phyloP scores from a whole-genome alignment of 2,329 filamentous ascomycete genomes.

The Exophiala sideris region DNA sequence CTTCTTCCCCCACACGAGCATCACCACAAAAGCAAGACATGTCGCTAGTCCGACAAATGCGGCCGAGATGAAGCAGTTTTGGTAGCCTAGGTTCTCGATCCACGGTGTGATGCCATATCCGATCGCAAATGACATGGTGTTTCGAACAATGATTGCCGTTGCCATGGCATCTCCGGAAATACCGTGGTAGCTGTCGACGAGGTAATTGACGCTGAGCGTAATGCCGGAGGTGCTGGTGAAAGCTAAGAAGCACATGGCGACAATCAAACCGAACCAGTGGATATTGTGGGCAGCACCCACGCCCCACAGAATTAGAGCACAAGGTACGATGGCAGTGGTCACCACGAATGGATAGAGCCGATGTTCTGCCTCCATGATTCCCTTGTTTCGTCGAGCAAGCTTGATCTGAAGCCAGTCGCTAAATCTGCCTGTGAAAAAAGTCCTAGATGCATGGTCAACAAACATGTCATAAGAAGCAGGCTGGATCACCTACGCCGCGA shows the following conservation, averaged over 20 bases:
- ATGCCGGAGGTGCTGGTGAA: constrained; percentile 44
- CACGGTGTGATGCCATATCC: constrained; percentile 51
- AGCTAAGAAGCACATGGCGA: constrained; percentile 48
- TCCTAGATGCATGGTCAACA: not conserved
- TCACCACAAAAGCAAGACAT: constrained; percentile 37
- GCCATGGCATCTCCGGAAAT: constrained; percentile 49
- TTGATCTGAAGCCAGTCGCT: constrained; percentile 28
- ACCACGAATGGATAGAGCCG: constrained; percentile 27
- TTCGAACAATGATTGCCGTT: constrained; percentile 48
- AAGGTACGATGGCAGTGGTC: constrained; percentile 42
- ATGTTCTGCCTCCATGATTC: constrained; percentile 29
- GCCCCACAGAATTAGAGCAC: constrained; percentile 49
- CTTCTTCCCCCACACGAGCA: constrained; percentile 38
- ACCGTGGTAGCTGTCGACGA: constrained; percentile 49
- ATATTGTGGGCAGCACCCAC: constrained; percentile 48
- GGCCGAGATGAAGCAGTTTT: constrained; percentile 39
- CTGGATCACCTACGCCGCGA: constrained; percentile 1
- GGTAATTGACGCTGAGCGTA: constrained; percentile 44
- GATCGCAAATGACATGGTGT: constrained; percentile 50
- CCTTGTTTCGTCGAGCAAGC: constrained; percentile 24
- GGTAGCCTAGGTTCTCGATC: constrained; percentile 40
- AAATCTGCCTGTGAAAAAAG: constrained; percentile 23
- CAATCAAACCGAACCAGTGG: constrained; percentile 49
- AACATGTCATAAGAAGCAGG: constrained; percentile 10
- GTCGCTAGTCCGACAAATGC: constrained; percentile 40